Evolutionary conservation across 169 alveolate species (phyloP).

Genomic region (Babesia sp.): DNA sequence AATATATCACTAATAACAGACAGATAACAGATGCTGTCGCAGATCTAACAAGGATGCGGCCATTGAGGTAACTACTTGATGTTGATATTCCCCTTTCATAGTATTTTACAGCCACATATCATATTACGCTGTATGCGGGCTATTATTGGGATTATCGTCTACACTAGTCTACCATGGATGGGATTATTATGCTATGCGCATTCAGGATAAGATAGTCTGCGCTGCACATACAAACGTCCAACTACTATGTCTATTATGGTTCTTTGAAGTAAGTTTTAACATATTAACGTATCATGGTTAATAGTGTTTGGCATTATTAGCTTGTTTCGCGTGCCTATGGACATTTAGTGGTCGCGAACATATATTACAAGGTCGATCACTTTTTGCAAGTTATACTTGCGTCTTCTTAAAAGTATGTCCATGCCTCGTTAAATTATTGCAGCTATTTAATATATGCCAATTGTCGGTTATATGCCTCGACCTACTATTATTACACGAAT

Average conservation of each 20-base stretch:
- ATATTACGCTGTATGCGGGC: slow-evolving; percentile 51
- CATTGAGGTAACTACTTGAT: slow-evolving; percentile 31
- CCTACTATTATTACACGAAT: slow-evolving; percentile 60
- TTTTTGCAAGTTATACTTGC: slow-evolving; percentile 45
- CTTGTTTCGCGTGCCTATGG: slow-evolving; percentile 52
- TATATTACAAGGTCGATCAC: slow-evolving; percentile 26
- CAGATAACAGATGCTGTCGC: not conserved
- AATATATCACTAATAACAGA: not conserved
- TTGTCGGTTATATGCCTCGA: slow-evolving; percentile 48
- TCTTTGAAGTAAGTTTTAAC: slow-evolving; percentile 31
- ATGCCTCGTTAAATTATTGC: slow-evolving; percentile 49
- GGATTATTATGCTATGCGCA: slow-evolving; percentile 63
- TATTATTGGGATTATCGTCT: slow-evolving; percentile 34
- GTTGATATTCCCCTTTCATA: not conserved
- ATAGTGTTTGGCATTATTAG: slow-evolving; percentile 45
- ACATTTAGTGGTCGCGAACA: slow-evolving; percentile 45
- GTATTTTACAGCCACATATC: slow-evolving; percentile 28
- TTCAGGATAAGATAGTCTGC: slow-evolving; percentile 51
- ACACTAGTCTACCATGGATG: slow-evolving; percentile 54
- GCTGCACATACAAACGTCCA: slow-evolving; percentile 54
- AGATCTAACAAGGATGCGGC: slow-evolving; percentile 6
- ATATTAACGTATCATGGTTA: not conserved
- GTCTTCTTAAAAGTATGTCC: slow-evolving; percentile 67
- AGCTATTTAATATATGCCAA: slow-evolving; percentile 59
- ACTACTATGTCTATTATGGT: slow-evolving; percentile 50